phyloP scores from a whole-genome alignment of 2,329 filamentous ascomycete species.

The Rasamsonia emersonii region DNA sequence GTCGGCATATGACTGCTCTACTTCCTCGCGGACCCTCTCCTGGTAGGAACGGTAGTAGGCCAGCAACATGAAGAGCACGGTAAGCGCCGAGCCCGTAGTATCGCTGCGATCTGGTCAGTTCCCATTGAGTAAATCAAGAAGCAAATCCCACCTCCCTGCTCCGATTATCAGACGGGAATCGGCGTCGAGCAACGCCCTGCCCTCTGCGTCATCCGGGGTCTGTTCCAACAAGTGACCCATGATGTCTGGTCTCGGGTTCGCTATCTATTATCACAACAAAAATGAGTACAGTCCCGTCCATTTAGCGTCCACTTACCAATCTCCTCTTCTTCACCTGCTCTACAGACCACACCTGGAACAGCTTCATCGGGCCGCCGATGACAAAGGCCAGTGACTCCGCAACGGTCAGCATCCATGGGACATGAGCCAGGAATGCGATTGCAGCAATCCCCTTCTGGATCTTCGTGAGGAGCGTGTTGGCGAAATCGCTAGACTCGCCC shows the following conservation, averaged over 20 bases:
- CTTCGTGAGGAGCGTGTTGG: constrained; percentile 1
- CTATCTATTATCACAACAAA: not conserved
- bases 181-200: constrained; percentile 1
- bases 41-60: constrained; percentile 4
- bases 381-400: constrained; percentile 2
- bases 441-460: constrained; percentile 4
- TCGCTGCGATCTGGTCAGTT: constrained; percentile 2
- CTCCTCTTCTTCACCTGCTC: not conserved
- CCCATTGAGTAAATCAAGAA: not conserved
- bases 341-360: not conserved
- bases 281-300: not conserved
- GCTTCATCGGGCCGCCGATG: constrained; percentile 3
- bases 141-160: constrained; percentile 1
- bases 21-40: constrained; percentile 5
- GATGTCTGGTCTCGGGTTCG: constrained; percentile 3
- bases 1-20: not conserved
- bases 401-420: constrained; percentile 2
- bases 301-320: not conserved
- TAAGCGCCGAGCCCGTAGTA: constrained; percentile 6
- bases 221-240: constrained; percentile 2
- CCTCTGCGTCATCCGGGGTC: constrained; percentile 1
- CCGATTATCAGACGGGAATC: constrained; percentile 4
- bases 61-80: constrained; percentile 3
- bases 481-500: constrained; percentile 1
- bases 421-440: constrained; percentile 1